These are phyloP conservation scores for Choanephora cucurbitarum DNA, from an alignment of 371 early-diverging fungal genomes.

Conservation along the genomic window DNA sequence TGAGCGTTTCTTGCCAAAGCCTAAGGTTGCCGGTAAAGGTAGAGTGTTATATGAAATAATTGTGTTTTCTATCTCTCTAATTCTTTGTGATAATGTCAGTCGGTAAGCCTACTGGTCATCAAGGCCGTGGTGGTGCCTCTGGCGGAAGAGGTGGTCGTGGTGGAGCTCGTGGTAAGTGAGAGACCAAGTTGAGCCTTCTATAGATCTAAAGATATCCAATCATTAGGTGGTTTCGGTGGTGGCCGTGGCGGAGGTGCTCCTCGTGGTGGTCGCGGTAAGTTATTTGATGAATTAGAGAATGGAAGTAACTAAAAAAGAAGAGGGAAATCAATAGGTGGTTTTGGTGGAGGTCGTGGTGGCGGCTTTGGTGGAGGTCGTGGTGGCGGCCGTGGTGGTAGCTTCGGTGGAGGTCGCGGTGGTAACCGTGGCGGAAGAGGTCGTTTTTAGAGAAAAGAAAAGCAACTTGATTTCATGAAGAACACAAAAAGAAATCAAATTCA, in stretches of 20 bases:
- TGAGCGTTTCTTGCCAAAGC: slow-evolving; percentile 97
- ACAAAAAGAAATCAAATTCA: background rate
- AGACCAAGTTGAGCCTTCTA: too few species aligned
- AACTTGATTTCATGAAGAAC: background rate
- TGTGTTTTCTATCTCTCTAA: too few species aligned
- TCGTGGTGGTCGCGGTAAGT: slow-evolving; percentile 35
- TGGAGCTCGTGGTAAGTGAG: slow-evolving; percentile 42
- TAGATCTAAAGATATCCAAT: too few species aligned
- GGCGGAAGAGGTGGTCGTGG: slow-evolving; percentile 51
- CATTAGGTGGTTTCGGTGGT: slow-evolving; percentile 34
- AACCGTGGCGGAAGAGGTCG: slow-evolving; percentile 7
- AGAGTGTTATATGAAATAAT: slow-evolving; percentile 9
- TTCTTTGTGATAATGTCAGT: too few species aligned
- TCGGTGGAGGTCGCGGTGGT: slow-evolving; percentile 9
- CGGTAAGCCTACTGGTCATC: slow-evolving; percentile 46
- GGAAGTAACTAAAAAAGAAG: too few species aligned
- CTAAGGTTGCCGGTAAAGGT: slow-evolving; percentile 73
- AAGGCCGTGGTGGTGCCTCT: slow-evolving; percentile 42
- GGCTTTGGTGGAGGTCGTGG: slow-evolving; percentile 19
- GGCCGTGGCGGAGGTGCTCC: slow-evolving; percentile 26
- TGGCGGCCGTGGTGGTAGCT: slow-evolving; percentile 28
- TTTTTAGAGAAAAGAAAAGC: too few species aligned
- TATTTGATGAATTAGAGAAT: too few species aligned
- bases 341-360: slow-evolving; percentile 25
- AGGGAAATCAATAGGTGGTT: slow-evolving; percentile 20